phyloP scores from a whole-genome alignment of 768 basidiomycete genomes.

The Pleurotus cornucopiae region DNA sequence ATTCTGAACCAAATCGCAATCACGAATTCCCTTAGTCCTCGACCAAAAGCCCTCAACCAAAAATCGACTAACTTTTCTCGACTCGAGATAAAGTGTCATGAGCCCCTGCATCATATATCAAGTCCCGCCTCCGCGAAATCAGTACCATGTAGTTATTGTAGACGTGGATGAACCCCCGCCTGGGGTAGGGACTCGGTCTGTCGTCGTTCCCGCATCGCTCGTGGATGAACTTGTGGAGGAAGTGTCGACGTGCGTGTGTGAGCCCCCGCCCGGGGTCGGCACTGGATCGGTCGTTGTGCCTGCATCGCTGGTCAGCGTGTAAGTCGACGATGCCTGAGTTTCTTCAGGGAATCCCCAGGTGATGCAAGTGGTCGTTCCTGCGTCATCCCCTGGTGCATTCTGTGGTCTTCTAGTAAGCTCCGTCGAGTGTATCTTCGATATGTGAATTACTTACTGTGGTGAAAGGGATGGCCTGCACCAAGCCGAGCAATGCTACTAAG shows the following conservation, averaged over 20 bases:
- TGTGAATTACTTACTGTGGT: neutral
- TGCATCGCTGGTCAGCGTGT: constrained; percentile 1
- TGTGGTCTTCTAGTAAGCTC: too few species aligned
- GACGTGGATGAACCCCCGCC: neutral
- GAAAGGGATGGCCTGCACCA: neutral
- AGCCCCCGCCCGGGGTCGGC: neutral
- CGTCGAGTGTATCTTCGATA: neutral
- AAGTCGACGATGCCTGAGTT: neutral
- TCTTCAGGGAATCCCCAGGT: neutral
- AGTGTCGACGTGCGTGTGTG: neutral
- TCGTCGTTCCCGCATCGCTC: constrained; percentile 4
- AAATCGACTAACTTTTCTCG: too few species aligned
- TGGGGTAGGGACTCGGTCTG: neutral
- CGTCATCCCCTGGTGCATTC: neutral
- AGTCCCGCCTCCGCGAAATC: too few species aligned
- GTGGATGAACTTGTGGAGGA: neutral
- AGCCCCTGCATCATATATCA: too few species aligned
- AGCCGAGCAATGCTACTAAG: neutral
- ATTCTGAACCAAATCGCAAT: too few species aligned
- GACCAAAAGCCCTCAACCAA: too few species aligned
- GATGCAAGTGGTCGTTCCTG: constrained; percentile 2
- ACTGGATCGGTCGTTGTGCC: constrained; percentile 5
- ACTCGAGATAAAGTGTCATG: too few species aligned
- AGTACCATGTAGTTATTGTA: too few species aligned
- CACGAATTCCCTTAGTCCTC: too few species aligned